Base-by-base conservation (phyloP, 2,329 filamentous ascomycete genomes). In the Cercospora sp. region DNA sequence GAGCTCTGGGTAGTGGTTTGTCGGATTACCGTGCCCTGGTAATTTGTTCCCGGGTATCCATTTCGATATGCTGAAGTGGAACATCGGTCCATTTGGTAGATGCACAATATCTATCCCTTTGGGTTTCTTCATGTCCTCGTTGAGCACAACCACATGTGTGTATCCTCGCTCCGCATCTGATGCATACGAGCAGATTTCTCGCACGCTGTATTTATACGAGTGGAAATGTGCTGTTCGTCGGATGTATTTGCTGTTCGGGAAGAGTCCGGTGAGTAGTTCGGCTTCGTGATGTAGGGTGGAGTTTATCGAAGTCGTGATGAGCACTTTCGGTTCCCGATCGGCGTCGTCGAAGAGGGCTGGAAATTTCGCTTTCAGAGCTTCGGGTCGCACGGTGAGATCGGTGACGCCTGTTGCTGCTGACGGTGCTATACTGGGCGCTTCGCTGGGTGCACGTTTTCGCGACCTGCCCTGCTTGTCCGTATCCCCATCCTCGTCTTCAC, bases 221-320 rank as follows among this genome's bases (percentile, higher is more conserved):
- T 94, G 93, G 63, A 89, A 89, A 79, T 97, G 93, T 10, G 89
- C 88, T 7, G 91, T 93, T 67, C 95, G 91, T 1, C 89, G 92
- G 73, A 99, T 91, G 81, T 98, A 97, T 55, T 83, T 85, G 74
- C 84, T 86, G 79, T 90, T 90, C 66, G 95, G 94, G 81, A 98
- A 96, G 68, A 98, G 83, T 9, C 87, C 86, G 69, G 90, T 91
- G 68, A 98, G 86, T 48, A 93, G 85, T 67, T 91, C 81, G 60
- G 93, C 94, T 83, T 96, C 89, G 69, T 90, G 81, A 83, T 99
- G 94, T 12, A 98, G 87, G 1, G 90, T 94, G 12, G 91, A 93
- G 82, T 97, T 94, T 75, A 97, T 85, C 12, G 89, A 91, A 7
- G 95, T 98, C 0, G 95, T 99, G 76, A 99, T 87, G 45, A 99